Percentiles rank a stretch among this genome's conserved stretches.
Conservation (phyloP, 441 rosid genomes). For the Erodium texanum region DNA sequence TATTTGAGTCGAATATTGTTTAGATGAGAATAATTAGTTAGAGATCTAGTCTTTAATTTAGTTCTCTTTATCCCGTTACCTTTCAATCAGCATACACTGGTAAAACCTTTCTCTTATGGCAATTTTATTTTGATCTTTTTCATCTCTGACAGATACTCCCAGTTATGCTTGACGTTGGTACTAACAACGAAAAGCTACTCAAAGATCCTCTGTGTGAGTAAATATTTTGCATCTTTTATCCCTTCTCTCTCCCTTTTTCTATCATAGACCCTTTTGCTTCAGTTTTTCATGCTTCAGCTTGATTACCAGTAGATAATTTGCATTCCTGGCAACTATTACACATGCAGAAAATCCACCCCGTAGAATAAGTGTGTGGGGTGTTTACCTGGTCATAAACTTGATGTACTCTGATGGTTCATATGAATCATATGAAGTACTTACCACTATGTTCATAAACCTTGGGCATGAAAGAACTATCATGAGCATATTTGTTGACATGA, state of each 20-base stretch:
- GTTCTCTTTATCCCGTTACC: slow-evolving; percentile 3
- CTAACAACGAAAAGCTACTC: slow-evolving; percentile 83
- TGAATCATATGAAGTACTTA: slow-evolving; percentile 12
- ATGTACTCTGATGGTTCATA: slow-evolving; percentile 7
- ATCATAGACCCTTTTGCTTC: neutral
- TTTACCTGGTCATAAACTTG: slow-evolving; percentile 1
- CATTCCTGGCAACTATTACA: neutral
- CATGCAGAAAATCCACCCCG: neutral
- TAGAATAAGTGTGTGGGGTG: neutral
- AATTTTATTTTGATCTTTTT: slow-evolving; percentile 12
- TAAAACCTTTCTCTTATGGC: slow-evolving; percentile 6
- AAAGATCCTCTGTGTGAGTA: slow-evolving; percentile 84
- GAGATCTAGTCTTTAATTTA: neutral
- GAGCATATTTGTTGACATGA: slow-evolving; percentile 17
- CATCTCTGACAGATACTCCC: slow-evolving; percentile 63
- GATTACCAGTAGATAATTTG: neutral
- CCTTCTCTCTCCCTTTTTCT: neutral
- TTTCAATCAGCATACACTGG: neutral
- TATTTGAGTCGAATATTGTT: no score
- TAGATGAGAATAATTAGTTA: no score
- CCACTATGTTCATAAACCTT: slow-evolving; percentile 11
- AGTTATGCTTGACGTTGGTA: slow-evolving; percentile 90
- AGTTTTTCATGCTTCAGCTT: neutral
- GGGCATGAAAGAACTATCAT: slow-evolving; percentile 15
- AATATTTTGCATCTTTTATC: slow-evolving; percentile 4